These are phyloP conservation scores for Coniochaeta pulveracea DNA, from an alignment of 2,329 filamentous ascomycete species.

Conservation along the genomic window DNA sequence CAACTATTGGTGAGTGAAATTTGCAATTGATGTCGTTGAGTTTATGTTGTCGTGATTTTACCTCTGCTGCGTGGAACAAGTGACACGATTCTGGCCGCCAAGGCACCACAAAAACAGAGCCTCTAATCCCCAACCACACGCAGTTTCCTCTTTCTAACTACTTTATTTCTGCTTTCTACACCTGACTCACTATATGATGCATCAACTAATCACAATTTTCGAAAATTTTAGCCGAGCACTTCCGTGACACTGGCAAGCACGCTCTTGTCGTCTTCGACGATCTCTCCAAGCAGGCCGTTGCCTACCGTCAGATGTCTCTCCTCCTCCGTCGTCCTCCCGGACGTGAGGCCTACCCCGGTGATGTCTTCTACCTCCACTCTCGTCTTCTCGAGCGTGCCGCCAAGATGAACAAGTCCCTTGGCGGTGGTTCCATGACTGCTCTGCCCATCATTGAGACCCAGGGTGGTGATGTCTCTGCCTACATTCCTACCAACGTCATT, in stretches of 20 bases:
- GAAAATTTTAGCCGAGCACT: conserved; percentile 63
- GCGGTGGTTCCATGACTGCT: conserved; percentile 92
- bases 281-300: conserved; percentile 94
- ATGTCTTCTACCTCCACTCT: conserved; percentile 99
- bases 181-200: no score
- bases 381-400: conserved; percentile 98
- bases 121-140: no score
- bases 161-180: no score
- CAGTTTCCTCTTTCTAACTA: no score
- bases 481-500: conserved; percentile 99
- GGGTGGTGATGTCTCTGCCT: conserved; percentile 99
- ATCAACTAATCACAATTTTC: no score
- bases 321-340: conserved; percentile 94
- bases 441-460: conserved; percentile 98
- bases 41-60: no score
- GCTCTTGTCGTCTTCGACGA: conserved; percentile 88
- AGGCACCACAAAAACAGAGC: no score
- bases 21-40: neutral
- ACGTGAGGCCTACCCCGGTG: conserved; percentile 98
- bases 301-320: conserved; percentile 98
- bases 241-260: conserved; percentile 80
- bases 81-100: no score
- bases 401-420: conserved; percentile 95
- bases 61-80: no score
- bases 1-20: neutral